phyloP scores from a whole-genome alignment of 2,329 filamentous ascomycete genomes.

The Alternaria sp. region DNA sequence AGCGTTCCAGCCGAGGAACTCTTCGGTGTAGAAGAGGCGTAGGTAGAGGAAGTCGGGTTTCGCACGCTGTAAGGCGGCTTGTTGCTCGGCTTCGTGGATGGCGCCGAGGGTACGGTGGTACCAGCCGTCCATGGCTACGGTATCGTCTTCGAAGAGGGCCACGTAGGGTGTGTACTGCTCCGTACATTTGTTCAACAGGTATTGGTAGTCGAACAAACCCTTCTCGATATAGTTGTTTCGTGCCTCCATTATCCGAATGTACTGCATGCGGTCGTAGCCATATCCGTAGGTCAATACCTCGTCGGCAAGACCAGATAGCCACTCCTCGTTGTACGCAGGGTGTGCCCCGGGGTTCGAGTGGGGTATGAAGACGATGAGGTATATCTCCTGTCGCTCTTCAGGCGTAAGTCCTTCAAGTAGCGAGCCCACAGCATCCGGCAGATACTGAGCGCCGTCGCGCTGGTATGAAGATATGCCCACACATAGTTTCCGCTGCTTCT shows the following conservation, averaged over 20 bases:
- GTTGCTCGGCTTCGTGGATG: conserved; percentile 41
- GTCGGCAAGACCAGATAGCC: conserved; percentile 50
- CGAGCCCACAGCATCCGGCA: conserved; percentile 52
- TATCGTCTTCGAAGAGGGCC: conserved; percentile 56
- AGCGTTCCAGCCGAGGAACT: conserved; percentile 54
- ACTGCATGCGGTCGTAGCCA: conserved; percentile 39
- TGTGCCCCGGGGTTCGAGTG: conserved; percentile 52
- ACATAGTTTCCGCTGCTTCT: conserved; percentile 45
- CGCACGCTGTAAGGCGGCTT: conserved; percentile 29
- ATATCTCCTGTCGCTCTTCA: conserved; percentile 50
- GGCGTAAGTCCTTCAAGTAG: conserved; percentile 52
- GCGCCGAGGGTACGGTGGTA: conserved; percentile 50
- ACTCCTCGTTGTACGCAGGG: conserved; percentile 50
- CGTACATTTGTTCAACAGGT: conserved; percentile 51
- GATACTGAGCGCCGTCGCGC: conserved; percentile 49
- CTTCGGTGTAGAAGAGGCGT: conserved; percentile 56
- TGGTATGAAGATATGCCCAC: conserved; percentile 54
- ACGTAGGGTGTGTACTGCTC: conserved; percentile 49
- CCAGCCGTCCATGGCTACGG: conserved; percentile 57
- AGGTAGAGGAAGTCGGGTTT: conserved; percentile 50
- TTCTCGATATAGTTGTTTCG: conserved; percentile 47
- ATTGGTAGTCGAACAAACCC: conserved; percentile 53
- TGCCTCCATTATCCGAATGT: conserved; percentile 42
- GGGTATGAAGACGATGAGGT: conserved; percentile 54
- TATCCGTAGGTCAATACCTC: conserved; percentile 52